Percentiles rank a stretch among this genome's conserved stretches.
Conservation (phyloP, 169 alveolate species). For the Cyclospora cayetanensis region DNA sequence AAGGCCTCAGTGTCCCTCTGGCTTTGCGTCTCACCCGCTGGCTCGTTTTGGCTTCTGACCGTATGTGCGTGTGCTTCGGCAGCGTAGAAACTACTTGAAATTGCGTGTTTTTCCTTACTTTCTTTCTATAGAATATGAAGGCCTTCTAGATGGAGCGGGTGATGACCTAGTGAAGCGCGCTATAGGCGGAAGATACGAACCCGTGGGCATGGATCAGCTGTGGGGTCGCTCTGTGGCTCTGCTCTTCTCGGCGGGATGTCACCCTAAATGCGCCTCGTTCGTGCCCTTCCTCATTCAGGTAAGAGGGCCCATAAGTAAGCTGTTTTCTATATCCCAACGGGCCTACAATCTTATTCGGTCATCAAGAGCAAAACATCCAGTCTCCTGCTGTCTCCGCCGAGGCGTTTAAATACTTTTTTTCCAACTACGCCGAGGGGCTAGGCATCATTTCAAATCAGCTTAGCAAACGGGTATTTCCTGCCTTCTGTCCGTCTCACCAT, state of each 20-base stretch:
- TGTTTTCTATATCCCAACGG: too few relatives aligned
- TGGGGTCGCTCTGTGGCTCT: slow-evolving; percentile 58
- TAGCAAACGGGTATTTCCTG: too few relatives aligned
- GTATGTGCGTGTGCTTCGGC: background rate
- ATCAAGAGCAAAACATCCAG: too few relatives aligned
- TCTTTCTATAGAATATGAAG: background rate
- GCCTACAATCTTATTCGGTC: too few relatives aligned
- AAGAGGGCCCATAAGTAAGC: too few relatives aligned
- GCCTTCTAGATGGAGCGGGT: background rate
- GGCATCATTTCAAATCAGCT: too few relatives aligned
- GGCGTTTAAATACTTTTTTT: too few relatives aligned
- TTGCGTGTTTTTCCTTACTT: background rate
- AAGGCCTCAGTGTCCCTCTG: background rate
- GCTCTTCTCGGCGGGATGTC: background rate
- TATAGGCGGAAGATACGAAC: background rate
- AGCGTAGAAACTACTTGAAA: too few relatives aligned
- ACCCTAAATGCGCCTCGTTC: slow-evolving; percentile 23
- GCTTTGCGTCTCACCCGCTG: background rate
- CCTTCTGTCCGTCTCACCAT: too few relatives aligned
- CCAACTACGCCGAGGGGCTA: too few relatives aligned
- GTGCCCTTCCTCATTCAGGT: slow-evolving; percentile 26
- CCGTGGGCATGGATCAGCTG: slow-evolving; percentile 1
- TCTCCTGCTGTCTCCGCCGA: too few relatives aligned
- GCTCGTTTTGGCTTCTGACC: background rate
- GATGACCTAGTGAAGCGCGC: background rate